phyloP scores from a whole-genome alignment of 257 asterid species.

The Craterostigma plantagineum region DNA sequence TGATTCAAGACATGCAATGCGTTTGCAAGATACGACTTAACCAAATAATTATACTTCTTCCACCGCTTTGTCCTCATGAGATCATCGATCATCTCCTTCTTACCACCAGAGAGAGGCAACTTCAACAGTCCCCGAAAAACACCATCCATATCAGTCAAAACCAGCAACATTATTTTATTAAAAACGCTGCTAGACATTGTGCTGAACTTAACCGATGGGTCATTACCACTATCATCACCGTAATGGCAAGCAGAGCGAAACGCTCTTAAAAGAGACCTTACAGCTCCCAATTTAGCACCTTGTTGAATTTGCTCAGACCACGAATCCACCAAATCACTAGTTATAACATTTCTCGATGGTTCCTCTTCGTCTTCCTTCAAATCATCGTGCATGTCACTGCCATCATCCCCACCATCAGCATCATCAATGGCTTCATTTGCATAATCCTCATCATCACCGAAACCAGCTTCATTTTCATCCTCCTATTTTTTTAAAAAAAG shows the following conservation, averaged over 20 bases:
- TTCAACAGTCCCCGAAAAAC: conserved; percentile 53
- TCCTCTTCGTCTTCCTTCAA: conserved; percentile 19
- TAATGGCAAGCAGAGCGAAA: conserved; percentile 82
- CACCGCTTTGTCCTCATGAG: conserved; percentile 44
- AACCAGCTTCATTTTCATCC: conserved; percentile 13
- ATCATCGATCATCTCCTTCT: conserved; percentile 42
- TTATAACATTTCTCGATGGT: conserved; percentile 41
- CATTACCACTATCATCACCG: conserved; percentile 71
- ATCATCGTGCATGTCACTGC: conserved; percentile 15
- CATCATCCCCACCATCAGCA: conserved; percentile 19
- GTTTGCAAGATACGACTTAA: conserved; percentile 93
- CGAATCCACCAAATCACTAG: conserved; percentile 70
- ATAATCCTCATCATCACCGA: conserved; percentile 16
- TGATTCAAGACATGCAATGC: conserved; percentile 77
- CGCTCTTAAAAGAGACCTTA: conserved; percentile 71
- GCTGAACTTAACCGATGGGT: conserved; percentile 35
- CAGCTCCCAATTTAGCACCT: conserved; percentile 44
- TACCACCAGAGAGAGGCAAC: conserved; percentile 53
- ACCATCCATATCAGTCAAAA: conserved; percentile 81
- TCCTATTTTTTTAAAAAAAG: conserved; percentile 19
- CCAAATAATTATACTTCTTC: conserved; percentile 69
- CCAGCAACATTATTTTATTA: conserved; percentile 75
- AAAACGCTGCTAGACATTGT: conserved; percentile 78
- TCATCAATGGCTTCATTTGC: conserved; percentile 13
- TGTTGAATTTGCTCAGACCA: conserved; percentile 46